Evolutionary conservation across 495 filamentous ascomycete species (phyloP).

Genomic region (Patellaria atrata): DNA sequence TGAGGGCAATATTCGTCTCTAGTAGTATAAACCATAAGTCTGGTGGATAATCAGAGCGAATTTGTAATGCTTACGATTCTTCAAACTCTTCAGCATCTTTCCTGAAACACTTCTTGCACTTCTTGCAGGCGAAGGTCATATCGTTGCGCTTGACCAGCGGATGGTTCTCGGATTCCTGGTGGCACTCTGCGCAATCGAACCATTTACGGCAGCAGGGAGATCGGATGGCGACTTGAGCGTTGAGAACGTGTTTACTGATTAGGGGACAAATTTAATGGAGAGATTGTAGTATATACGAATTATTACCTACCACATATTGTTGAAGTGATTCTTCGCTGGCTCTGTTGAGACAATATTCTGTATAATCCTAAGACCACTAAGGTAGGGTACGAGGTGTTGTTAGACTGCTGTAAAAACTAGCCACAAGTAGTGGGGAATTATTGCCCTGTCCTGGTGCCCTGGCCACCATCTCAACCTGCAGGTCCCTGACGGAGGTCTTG

Average conservation of each 20-base stretch:
- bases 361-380: too few species aligned
- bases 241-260: conserved; percentile 83
- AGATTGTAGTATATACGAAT: neutral
- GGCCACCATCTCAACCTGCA: too few species aligned
- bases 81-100: conserved; percentile 87
- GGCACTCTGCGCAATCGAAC: conserved; percentile 97
- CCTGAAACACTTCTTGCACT: conserved; percentile 94
- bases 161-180: conserved; percentile 63
- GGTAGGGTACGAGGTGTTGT: too few species aligned
- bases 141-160: conserved; percentile 60
- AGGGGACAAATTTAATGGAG: conserved; percentile 1
- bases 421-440: too few species aligned
- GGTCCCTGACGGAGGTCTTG: too few species aligned
- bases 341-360: too few species aligned
- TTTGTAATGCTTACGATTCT: conserved; percentile 41
- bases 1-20: conserved; percentile 99
- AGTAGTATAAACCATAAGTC: too few species aligned
- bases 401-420: too few species aligned
- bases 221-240: conserved; percentile 92
- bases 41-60: conserved; percentile 1
- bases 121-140: conserved; percentile 93
- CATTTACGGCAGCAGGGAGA: conserved; percentile 93
- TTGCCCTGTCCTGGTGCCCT: too few species aligned
- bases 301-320: conserved; percentile 17
- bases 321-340: neutral